These are phyloP conservation scores for Liquidambar formosana DNA, from an alignment of 164 flowering plant species.

Conservation along the genomic window DNA sequence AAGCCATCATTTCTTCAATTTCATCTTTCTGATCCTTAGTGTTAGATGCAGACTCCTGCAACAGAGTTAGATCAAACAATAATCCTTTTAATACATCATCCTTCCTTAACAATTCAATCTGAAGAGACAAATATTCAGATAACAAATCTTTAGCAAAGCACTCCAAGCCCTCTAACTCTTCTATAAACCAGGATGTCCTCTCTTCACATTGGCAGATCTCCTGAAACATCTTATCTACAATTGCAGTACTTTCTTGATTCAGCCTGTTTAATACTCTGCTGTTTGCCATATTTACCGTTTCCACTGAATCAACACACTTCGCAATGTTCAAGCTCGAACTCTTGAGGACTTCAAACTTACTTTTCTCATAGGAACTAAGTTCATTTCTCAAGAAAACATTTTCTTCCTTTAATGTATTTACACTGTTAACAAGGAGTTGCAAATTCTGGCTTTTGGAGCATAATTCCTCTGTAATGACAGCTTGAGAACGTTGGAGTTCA, in stretches of 20 bases:
- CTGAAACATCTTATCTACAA: constrained; percentile 38
- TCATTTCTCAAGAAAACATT: constrained; percentile 44
- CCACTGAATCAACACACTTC: constrained; percentile 27
- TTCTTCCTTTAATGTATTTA: constrained; percentile 40
- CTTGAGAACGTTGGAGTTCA: constrained; percentile 38
- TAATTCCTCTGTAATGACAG: constrained; percentile 36
- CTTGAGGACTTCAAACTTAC: constrained; percentile 23
- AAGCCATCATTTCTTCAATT: constrained; percentile 49
- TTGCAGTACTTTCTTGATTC: constrained; percentile 17
- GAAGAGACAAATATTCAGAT: constrained; percentile 51
- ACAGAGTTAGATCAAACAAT: constrained; percentile 71
- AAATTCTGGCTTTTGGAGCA: constrained; percentile 34
- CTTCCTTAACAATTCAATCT: constrained; percentile 66
- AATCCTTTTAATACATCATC: constrained; percentile 74
- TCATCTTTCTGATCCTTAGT: constrained; percentile 72
- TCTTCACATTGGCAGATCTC: constrained; percentile 37
- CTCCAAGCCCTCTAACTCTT: constrained; percentile 53
- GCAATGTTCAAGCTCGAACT: constrained; percentile 23
- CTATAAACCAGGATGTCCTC: constrained; percentile 32
- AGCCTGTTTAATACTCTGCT: constrained; percentile 24
- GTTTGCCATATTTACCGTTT: constrained; percentile 24
- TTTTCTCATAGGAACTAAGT: constrained; percentile 28
- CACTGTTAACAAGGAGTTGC: constrained; percentile 21
- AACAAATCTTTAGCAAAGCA: constrained; percentile 38
- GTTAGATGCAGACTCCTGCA: constrained; percentile 83